Conservation (phyloP, 371 early-diverging fungal genomes). For the Mucor lusitanicus region DNA sequence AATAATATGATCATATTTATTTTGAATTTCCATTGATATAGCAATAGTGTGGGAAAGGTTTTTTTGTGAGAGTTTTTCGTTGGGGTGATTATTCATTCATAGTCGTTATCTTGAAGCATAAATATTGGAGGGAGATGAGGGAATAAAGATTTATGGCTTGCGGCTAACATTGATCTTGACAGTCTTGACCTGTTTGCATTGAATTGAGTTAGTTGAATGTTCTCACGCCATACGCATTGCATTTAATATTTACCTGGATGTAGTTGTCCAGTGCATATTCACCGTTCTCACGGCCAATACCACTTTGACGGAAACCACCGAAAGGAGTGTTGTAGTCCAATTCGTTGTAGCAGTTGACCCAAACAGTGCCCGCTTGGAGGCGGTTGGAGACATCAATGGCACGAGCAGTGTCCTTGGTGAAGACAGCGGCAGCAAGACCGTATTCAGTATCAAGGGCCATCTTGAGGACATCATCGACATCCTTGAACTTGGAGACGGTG, state of each 20-base stretch:
- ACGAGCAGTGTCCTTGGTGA: slow-evolving; percentile 67
- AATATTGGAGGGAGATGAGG: neutral
- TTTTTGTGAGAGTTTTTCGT: neutral
- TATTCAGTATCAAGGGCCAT: slow-evolving; percentile 71
- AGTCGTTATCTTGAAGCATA: neutral
- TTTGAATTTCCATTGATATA: neutral
- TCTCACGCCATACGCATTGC: slow-evolving; percentile 8
- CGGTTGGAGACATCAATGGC: slow-evolving; percentile 69
- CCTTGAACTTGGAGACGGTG: slow-evolving; percentile 64
- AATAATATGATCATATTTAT: neutral
- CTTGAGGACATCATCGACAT: slow-evolving; percentile 70
- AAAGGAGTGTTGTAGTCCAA: slow-evolving; percentile 61
- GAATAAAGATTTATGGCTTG: slow-evolving; percentile 21
- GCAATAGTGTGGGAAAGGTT: neutral
- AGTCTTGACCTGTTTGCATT: slow-evolving; percentile 31
- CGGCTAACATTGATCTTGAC: slow-evolving; percentile 41
- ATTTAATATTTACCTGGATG: slow-evolving; percentile 36
- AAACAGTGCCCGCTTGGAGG: slow-evolving; percentile 70
- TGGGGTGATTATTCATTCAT: neutral
- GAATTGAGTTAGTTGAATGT: neutral
- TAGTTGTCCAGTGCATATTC: slow-evolving; percentile 75
- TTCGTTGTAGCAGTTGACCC: slow-evolving; percentile 47
- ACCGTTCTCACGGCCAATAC: slow-evolving; percentile 82
- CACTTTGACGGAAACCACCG: slow-evolving; percentile 87
- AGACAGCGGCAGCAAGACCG: slow-evolving; percentile 87